Conservation (phyloP, 306 rosid species). For the Urtica urens region DNA sequence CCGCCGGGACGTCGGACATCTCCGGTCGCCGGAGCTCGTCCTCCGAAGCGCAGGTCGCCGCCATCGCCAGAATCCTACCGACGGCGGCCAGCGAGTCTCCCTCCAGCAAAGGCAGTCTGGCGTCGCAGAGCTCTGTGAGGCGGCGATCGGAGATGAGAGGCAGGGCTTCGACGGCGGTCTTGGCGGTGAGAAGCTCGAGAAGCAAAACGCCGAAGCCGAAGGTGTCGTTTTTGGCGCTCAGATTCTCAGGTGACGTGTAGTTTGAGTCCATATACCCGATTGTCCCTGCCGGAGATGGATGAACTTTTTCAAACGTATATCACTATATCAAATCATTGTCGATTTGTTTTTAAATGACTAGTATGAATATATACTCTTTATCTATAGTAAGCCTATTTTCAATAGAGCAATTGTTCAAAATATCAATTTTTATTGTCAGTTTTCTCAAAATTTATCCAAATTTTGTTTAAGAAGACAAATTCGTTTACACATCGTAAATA, state of each 20-base stretch:
- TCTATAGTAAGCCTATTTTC: too few species aligned
- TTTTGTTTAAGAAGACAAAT: too few species aligned
- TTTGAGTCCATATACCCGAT: constrained; percentile 50
- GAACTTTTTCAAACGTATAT: too few species aligned
- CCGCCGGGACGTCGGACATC: constrained; percentile 24
- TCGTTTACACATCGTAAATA: too few species aligned
- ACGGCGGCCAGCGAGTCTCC: constrained; percentile 15
- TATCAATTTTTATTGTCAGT: too few species aligned
- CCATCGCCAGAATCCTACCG: constrained; percentile 5
- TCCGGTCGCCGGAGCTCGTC: constrained; percentile 32
- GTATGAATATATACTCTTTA: too few species aligned
- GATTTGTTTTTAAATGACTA: too few species aligned
- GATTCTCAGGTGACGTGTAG: constrained; percentile 30
- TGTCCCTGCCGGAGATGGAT: constrained; percentile 57
- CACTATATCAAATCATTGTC: too few species aligned
- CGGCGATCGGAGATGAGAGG: constrained; percentile 16
- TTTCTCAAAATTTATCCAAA: too few species aligned
- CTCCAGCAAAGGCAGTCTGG: constrained; percentile 11
- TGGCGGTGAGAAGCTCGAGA: constrained; percentile 36
- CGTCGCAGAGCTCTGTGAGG: constrained; percentile 13
- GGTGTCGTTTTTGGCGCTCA: constrained; percentile 42
- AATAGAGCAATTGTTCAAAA: too few species aligned
- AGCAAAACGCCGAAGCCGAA: constrained; percentile 51
- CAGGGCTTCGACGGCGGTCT: constrained; percentile 38
- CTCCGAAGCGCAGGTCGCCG: constrained; percentile 32